Evolutionary conservation across 2,329 filamentous ascomycete species (phyloP), one percentile per base, ranked within the genome.

Genomic region (Neonectria ditissima): DNA sequence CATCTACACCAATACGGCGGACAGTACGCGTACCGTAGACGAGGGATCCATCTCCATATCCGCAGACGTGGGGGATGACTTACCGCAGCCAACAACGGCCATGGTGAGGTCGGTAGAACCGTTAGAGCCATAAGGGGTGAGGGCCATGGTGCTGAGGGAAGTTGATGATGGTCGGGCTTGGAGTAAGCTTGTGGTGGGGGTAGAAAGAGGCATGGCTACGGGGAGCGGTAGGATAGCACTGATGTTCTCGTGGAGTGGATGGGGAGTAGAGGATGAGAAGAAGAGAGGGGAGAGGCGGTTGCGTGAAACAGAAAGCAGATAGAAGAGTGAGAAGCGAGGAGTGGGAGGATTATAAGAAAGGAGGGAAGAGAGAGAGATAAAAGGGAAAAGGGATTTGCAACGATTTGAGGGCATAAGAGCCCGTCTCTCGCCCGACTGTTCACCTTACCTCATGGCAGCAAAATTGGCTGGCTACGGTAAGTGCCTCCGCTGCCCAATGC

Each of bases 51-150:
- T 55, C 43, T 55, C 51, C 57, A 48, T 57, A 34, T 57, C 57
- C 24, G 34, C 20, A 43, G 32, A 63, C 28, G 34, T 65, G 10
- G n/a, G 41, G 37, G 39, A 54, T 41, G 28, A 81, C 87, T 75
- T 85, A 92, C 92, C 93, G 79, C 92, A 96, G 73, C 93, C 93
- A 62, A 97, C 84, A 66, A 96, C 88, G 65, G 92, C 88, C 81
- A 97, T 85, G 69, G 92, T 95, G 68, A 94, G 85, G 70, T 84
- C 82, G 30, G 76, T 73, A 47, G 74, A 70, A 59, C 71, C 72
- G 66, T 59, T 65, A 52, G 78, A 75, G 73, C 77, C 76, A 61
- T 80, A 79, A 61, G 80, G 73, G 43, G 69, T 73, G 63, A 74
- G 72, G 64, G 73, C 73, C 65, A 77, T 70, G 70, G 75, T 76